Base-by-base conservation (phyloP, 1,284 basidiomycete species). In the Malassezia yamatoensis region DNA sequence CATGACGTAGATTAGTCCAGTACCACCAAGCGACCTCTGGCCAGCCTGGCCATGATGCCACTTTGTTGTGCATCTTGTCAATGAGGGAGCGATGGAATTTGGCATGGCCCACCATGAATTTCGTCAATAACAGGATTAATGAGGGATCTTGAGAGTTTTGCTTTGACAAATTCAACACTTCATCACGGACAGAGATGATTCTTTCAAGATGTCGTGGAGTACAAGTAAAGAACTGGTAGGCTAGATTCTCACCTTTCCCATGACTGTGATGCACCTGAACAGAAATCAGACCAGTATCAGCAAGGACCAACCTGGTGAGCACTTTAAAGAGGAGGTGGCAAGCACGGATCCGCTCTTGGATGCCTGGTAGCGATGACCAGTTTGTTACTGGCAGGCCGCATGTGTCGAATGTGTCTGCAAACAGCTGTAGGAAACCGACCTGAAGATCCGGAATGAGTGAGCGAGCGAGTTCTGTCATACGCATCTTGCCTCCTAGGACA, bases 321-420 rank as follows among this genome's bases (percentile, higher is more conserved):
- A 96, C 93, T 53, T 94, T 98, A 90, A 98, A 96, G 75, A 91
- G 88, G 69, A 74, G 62, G 40, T 74, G 72, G 37, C 65, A 62
- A 5, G 71, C 70, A 20, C 72, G 62, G 3, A 74, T 60, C 21
- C 64, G 62, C 52, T 68, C 65, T 10, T 62, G 47, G 0, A 60
- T 61, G 11, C 63, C 49, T 0, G 63, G 53, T 9, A 59, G 59
- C 11, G 57, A 54, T 7, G 68, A 62, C 72, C 70, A 74, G 2
- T 53, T 36, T 3, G 36, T 38, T n/a, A 63, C 52, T 16, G 64
- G 59, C 5, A 60, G 52, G 8, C 42, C 49, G 7, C 51, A 49
- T 1, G 54, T 57, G 18, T 33, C 42, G 32, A 72, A 67, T 3
- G 67, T 66, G 40, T 70, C 66, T 39, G 54, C 48, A 38, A 73